Evolutionary conservation across 1,284 basidiomycete genomes (phyloP), one percentile per base, ranked within the genome.

Genomic region (Cystobasidium slooffiae): DNA sequence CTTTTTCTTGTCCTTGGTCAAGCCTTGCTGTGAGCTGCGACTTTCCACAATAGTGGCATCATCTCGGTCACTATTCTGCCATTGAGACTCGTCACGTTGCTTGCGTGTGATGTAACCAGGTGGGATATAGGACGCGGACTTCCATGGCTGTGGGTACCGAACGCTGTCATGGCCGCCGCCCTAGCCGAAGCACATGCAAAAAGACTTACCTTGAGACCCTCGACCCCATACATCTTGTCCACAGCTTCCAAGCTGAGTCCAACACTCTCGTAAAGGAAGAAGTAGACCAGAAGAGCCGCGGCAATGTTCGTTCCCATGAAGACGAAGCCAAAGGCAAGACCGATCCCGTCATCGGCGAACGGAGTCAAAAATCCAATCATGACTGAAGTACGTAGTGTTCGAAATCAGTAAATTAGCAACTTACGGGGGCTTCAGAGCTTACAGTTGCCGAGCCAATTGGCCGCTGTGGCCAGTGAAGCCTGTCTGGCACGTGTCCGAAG

Each of bases 401-500:
- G n/a, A n/a, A n/a, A n/a, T n/a, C n/a, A n/a, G n/a, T n/a, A n/a
- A n/a, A n/a, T n/a, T n/a, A n/a, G n/a, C n/a, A n/a, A n/a, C n/a
- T n/a, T n/a, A n/a, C n/a, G n/a, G n/a, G n/a, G n/a, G n/a, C n/a
- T n/a, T n/a, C n/a, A n/a, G n/a, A n/a, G n/a, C n/a, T n/a, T n/a
- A 69, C 66, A 91, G 82, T 90, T 91, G 86, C 78, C 67, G 6
- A 73, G 61, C 41, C 68, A 89, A 83, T 88, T 89, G 59, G 85
- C 84, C 0, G 88, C 86, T 0, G 90, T 91, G 0, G 90, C 86
- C 51, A 92, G 82, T 16, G 89, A 87, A 12, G 88, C 90, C 80
- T 92, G 91, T 82, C 90, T 90, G 6, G 89, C 89, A 70, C 90
- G 86, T 6, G 89, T 91, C 53, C 88, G 84, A 14, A 88, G 90